Evolutionary conservation across 352 stramenopile species (phyloP).

Genomic region (Globisporangium nagaii): DNA sequence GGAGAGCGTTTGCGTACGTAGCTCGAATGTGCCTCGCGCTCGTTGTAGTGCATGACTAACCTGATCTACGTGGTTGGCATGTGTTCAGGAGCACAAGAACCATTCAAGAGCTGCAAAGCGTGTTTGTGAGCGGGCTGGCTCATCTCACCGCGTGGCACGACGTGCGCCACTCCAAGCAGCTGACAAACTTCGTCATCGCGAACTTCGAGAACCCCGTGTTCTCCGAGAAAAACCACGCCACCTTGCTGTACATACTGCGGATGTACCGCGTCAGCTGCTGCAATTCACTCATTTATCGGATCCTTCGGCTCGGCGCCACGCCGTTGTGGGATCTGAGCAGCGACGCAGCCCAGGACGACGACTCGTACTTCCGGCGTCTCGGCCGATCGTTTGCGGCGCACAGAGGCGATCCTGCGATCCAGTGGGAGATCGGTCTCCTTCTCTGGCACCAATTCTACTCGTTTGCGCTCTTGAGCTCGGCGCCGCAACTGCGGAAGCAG

Average conservation of each 20-base stretch:
- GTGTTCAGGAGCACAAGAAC: not conserved
- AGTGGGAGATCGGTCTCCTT: conserved; percentile 1
- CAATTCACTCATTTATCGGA: conserved; percentile 15
- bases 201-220: not conserved
- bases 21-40: not conserved
- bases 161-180: not conserved
- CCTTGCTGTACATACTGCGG: conserved; percentile 4
- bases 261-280: conserved; percentile 16
- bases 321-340: conserved; percentile 9
- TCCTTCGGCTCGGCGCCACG: conserved; percentile 15
- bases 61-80: too few species aligned
- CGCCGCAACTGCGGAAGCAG: not conserved
- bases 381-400: conserved; percentile 3
- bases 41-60: not conserved
- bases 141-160: not conserved
- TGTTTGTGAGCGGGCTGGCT: not conserved
- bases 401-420: not conserved
- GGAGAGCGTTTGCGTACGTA: conserved; percentile 10
- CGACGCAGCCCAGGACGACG: conserved; percentile 3
- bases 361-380: conserved; percentile 1
- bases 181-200: not conserved
- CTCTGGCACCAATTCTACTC: conserved; percentile 2
- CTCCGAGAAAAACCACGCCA: not conserved
- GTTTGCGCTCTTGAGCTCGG: not conserved
- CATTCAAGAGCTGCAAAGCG: not conserved